A percentile compares a stretch with the other conserved stretches of the same genome.
Evolutionary conservation across 345 rosid genomes (phyloP).

Genomic region (Populus davidiana): DNA sequence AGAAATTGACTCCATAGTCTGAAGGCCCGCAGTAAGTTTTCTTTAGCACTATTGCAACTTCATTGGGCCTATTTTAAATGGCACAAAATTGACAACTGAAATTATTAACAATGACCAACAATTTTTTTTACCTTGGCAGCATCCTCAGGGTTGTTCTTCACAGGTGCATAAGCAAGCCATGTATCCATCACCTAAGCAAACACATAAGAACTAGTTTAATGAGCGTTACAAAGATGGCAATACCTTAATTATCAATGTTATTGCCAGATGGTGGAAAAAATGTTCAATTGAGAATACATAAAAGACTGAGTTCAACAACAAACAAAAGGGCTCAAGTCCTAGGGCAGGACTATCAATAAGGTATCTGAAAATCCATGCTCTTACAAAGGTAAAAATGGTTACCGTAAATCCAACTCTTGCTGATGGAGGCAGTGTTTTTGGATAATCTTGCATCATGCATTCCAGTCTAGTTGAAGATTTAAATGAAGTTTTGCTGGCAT

Average conservation of each 20-base stretch:
- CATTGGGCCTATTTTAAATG: not conserved
- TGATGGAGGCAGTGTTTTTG: constrained; percentile 83
- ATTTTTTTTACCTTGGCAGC: constrained; percentile 69
- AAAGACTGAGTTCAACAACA: not conserved
- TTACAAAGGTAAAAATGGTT: constrained; percentile 16
- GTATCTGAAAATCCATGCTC: not conserved
- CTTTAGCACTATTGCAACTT: not conserved
- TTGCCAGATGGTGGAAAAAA: constrained; percentile 8
- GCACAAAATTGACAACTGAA: not conserved
- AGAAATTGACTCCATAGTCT: not conserved
- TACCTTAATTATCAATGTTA: not conserved
- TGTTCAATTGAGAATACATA: not conserved
- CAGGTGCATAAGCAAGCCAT: constrained; percentile 95
- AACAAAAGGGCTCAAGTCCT: not conserved
- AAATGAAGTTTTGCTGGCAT: constrained; percentile 78
- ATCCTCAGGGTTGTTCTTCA: constrained; percentile 88
- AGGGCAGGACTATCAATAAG: not conserved
- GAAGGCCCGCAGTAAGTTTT: not conserved
- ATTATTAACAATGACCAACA: not conserved
- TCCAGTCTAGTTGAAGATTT: constrained; percentile 92
- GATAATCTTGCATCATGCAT: constrained; percentile 99
- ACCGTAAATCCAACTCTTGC: constrained; percentile 94
- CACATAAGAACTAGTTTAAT: not conserved
- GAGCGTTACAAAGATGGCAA: not conserved
- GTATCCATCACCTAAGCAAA: constrained; percentile 64